Base-by-base conservation (phyloP, 495 filamentous ascomycete species). In the Bryoglossum gracile region DNA sequence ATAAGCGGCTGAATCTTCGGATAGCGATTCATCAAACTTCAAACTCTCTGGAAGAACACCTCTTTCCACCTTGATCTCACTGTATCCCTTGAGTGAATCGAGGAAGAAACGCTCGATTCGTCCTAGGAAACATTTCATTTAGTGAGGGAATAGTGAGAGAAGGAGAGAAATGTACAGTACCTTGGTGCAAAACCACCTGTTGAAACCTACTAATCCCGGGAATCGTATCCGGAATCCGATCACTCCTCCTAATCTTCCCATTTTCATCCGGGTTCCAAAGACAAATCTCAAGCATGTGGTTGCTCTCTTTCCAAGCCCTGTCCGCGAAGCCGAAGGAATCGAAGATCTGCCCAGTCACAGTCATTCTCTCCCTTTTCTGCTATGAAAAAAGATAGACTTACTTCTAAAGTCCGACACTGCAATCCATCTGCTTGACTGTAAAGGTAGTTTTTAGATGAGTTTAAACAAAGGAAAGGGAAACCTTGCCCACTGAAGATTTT, bases 321-420 rank as follows among this genome's bases (percentile, higher is more conserved):
- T 84, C 75, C 2, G 66, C 74, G 46, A 86, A 75, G 4, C 78
- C 81, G 54, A 86, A 78, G 46, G 75, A 78, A 45, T 87, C 82
- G 19, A 85, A 53, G 54, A 64, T 42, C 61, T 64, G 28, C 24
- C 6, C 4, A 9, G 19, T 24, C 8, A 26, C 24, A 45, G 26
- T n/a, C n/a, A n/a, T n/a, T n/a, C n/a, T n/a, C n/a, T n/a, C n/a
- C 28, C 2, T 33, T 8, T 19, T 22, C 8, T 45, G 2, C 13
- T 28, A n/a, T 2, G 0, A 17, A 9, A 6, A 19, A 22, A 17
- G 38, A 3, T 18, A 13, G 23, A n/a, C 50, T 14, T 38, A 55
- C 32, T n/a, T 37, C 48, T 2, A 48, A 34, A 21, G 35, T 34
- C 3, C 21, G 32, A 24, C 65, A 60, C 51, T 75, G 66, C 16